phyloP scores from a whole-genome alignment of 2,329 filamentous ascomycete genomes.

The Ceratocystis cacaofunesta region DNA sequence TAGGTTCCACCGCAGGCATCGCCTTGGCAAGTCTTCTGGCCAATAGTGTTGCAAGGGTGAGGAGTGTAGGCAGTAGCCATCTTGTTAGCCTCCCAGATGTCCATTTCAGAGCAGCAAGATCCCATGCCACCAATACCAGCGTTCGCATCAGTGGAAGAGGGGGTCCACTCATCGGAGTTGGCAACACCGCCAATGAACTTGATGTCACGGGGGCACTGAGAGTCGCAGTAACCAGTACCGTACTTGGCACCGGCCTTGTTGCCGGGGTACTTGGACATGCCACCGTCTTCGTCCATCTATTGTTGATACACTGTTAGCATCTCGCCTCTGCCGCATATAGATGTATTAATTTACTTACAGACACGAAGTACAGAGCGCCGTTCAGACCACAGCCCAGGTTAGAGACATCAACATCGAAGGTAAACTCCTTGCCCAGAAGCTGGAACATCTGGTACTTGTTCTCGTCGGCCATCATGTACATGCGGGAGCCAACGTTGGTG shows the following conservation, averaged over 20 bases:
- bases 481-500: conserved; percentile 31
- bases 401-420: conserved; percentile 52
- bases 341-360: conserved; percentile 18
- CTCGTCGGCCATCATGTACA: conserved; percentile 43
- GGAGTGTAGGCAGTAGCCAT: conserved; percentile 42
- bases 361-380: conserved; percentile 45
- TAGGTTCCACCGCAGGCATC: conserved; percentile 34
- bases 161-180: conserved; percentile 31
- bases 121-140: conserved; percentile 35
- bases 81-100: conserved; percentile 44
- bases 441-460: conserved; percentile 45
- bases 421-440: conserved; percentile 46
- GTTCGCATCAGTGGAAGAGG: conserved; percentile 36
- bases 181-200: conserved; percentile 35
- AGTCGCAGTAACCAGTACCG: conserved; percentile 40
- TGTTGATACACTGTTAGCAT: background rate
- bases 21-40: conserved; percentile 18
- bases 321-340: background rate
- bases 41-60: conserved; percentile 33
- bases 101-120: conserved; percentile 44
- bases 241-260: conserved; percentile 36
- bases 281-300: conserved; percentile 38
- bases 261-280: conserved; percentile 30
- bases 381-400: conserved; percentile 50
- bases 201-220: conserved; percentile 32